phyloP scores from a whole-genome alignment of 2,329 filamentous ascomycete species.

The Epichloe sibirici region DNA sequence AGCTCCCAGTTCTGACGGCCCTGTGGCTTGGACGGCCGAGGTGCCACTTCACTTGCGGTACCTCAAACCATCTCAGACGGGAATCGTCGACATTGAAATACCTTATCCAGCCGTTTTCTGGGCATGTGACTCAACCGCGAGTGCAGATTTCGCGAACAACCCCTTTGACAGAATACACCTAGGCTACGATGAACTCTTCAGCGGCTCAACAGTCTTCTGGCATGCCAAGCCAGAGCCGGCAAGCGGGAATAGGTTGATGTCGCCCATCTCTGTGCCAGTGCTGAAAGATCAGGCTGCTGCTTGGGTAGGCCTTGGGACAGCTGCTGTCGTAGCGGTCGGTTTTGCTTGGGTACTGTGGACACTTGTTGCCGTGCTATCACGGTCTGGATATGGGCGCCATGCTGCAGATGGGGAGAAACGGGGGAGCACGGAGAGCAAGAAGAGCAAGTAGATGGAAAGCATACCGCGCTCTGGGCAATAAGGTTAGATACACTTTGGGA shows the following conservation, averaged over 20 bases:
- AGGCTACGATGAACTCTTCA: conserved; percentile 78
- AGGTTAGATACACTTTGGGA: conserved; percentile 1
- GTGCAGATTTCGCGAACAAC: conserved; percentile 57
- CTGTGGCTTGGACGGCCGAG: conserved; percentile 47
- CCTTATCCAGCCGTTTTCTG: conserved; percentile 83
- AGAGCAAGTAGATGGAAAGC: background rate
- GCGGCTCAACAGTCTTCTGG: conserved; percentile 68
- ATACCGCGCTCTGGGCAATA: background rate
- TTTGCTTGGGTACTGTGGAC: conserved; percentile 60
- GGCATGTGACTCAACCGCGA: conserved; percentile 62
- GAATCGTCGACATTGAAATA: conserved; percentile 43
- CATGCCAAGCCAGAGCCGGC: conserved; percentile 49
- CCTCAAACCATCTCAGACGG: conserved; percentile 47
- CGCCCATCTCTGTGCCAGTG: conserved; percentile 51
- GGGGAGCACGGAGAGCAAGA: conserved; percentile 1
- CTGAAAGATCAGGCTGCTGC: conserved; percentile 39
- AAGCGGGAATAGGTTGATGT: conserved; percentile 31
- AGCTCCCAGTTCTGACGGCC: conserved; percentile 28
- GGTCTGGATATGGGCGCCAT: conserved; percentile 1
- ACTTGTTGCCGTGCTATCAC: conserved; percentile 20
- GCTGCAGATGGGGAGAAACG: background rate
- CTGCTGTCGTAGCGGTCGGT: conserved; percentile 46
- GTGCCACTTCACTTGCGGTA: conserved; percentile 84
- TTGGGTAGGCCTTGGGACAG: conserved; percentile 43
- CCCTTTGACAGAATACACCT: conserved; percentile 78